Evolutionary conservation across 768 basidiomycete genomes (phyloP), one percentile per base, ranked within the genome.

Genomic region (Rhodotorula taiwanensis): DNA sequence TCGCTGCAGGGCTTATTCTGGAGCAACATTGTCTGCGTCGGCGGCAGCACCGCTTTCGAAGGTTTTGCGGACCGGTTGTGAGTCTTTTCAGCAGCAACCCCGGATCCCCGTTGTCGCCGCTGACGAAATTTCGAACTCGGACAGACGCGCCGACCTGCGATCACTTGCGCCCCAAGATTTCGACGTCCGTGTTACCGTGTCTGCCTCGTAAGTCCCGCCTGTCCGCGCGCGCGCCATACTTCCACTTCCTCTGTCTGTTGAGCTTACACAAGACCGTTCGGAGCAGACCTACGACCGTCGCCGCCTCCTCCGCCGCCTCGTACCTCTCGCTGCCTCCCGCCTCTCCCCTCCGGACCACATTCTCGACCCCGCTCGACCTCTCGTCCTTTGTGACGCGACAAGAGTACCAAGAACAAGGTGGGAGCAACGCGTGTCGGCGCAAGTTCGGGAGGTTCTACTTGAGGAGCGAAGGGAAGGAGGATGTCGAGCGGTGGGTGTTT

Each of bases 1-100:
- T 89, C 93, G 71, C 71, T 93, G 30, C 88, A 85, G 69, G 92
- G 89, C 39, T 84, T 98, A 86, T 95, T 91, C 76, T 98, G 91
- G 91, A 84, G 84, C 39, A 89, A 97, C 75, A 91, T 98, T 64
- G 88, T 87, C 18, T 77, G 94, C 67, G 83, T 91, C 72, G 93
- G 93, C 52, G 93, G 93, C 20, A 86, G 82, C 75, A 83, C 83
- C 21, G 82, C 82, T 70, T 83, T 92, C 69, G 79, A 83, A 47
- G 87, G 86, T 10, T 86, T 97, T 70, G 80, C 81, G 27, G 76
- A 80, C 55, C 78, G 93, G 77, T 76, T 97, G 92, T 94, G 75
- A 75, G 87, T 72, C 30, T 20, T 8, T 15, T 31, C 43, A n/a
- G n/a, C n/a, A n/a, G n/a, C n/a, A n/a, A n/a, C n/a, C n/a, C n/a